Base-by-base conservation (phyloP, 108 stramenopile genomes). In the Epipyxis sp. region DNA sequence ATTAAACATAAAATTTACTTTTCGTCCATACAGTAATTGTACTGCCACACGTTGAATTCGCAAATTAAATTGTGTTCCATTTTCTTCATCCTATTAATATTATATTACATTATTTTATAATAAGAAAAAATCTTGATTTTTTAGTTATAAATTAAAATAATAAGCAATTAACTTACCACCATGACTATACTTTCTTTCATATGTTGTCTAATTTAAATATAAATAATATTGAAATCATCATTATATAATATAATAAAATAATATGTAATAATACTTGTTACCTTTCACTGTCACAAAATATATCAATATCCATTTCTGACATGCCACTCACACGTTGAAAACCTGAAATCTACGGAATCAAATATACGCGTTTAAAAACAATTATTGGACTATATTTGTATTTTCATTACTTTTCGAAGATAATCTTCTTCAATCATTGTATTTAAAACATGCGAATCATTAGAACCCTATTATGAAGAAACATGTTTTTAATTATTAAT, bases 231-330 rank as follows among this genome's bases (percentile, higher is more conserved):
- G n/a, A n/a, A n/a, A n/a, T n/a, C n/a, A n/a, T n/a, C n/a, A n/a
- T n/a, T n/a, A n/a, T n/a, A n/a, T n/a, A n/a, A n/a, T n/a, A n/a
- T n/a, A n/a, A n/a, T n/a, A n/a, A n/a, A n/a, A n/a, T n/a, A n/a
- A n/a, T n/a, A n/a, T n/a, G n/a, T n/a, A n/a, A n/a, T n/a, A n/a
- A n/a, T n/a, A n/a, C n/a, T n/a, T n/a, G n/a, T n/a, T n/a, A n/a
- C n/a, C 46, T 6, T 50, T 50, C 46, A 13, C 13, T 20, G 46
- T 50, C 46, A 50, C 46, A 50, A 20, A 50, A 50, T 6, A 13
- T 50, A 50, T 50, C 46, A 6, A 74, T 39, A 74, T 74, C 71
- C 50, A 57, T 42, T 6, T 74, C 71, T 42, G 71, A 74, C 25
- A 74, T 3, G 6, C 50, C 71, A 29, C 41, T 42, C 20, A 74